Conservation (phyloP, 2,329 filamentous ascomycete species). For the Fusarium sp. region DNA sequence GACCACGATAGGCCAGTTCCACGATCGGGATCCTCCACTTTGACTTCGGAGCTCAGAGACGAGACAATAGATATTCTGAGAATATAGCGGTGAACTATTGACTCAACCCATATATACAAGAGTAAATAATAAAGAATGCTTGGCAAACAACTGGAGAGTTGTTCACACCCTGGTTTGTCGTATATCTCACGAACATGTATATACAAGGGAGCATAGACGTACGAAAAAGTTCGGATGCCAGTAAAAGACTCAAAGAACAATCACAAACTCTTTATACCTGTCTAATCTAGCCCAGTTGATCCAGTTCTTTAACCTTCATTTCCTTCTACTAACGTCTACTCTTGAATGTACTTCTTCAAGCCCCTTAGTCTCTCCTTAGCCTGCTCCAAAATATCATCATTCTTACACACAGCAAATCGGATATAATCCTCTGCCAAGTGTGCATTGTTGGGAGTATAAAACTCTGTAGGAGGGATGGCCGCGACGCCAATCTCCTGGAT, state of each 20-base stretch:
- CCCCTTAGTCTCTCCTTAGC: constrained; percentile 82
- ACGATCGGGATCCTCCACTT: constrained; percentile 49
- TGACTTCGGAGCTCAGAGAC: constrained; percentile 34
- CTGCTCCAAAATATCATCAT: constrained; percentile 83
- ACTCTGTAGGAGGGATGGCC: constrained; percentile 95
- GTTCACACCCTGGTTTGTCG: background rate
- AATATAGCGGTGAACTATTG: background rate
- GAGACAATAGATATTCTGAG: background rate
- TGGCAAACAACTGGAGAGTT: background rate
- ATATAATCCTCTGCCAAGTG: constrained; percentile 93
- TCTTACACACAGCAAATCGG: constrained; percentile 95
- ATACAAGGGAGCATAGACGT: constrained; percentile 1
- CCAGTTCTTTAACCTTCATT: constrained; percentile 4
- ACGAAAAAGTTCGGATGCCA: background rate
- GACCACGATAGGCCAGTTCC: constrained; percentile 38
- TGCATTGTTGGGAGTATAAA: constrained; percentile 88
- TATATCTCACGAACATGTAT: background rate
- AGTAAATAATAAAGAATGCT: background rate
- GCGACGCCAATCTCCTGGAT: constrained; percentile 97
- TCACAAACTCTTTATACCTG: constrained; percentile 12
- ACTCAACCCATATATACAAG: too few species aligned
- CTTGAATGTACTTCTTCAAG: constrained; percentile 76
- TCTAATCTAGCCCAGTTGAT: constrained; percentile 16
- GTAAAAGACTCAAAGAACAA: background rate
- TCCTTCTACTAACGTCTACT: constrained; percentile 25